Evolutionary conservation across 495 filamentous ascomycete species (phyloP).

Genomic region (Xylaria flabelliformis): DNA sequence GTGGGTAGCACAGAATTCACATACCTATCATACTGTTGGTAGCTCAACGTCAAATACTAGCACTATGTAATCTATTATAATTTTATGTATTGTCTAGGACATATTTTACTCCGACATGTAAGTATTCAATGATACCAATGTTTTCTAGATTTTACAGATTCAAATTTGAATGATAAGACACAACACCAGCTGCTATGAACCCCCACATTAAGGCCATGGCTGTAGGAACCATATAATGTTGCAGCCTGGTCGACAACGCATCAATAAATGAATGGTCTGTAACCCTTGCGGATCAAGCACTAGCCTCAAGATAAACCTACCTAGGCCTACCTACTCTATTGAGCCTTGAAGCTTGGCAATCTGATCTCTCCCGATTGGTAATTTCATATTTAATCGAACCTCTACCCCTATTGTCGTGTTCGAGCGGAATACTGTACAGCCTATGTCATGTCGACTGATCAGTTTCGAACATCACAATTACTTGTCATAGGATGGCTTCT

Average conservation of each 20-base stretch:
- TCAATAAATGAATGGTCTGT: background rate
- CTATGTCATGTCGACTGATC: background rate
- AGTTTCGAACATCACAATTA: background rate
- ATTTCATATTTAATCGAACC: slow-evolving; percentile 10
- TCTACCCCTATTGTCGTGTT: slow-evolving; percentile 13
- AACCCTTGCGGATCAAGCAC: slow-evolving; percentile 23
- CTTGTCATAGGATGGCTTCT: background rate
- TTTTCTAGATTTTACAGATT: background rate
- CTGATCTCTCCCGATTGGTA: slow-evolving; percentile 23
- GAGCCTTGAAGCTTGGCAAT: slow-evolving; percentile 18
- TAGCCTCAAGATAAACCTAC: slow-evolving; percentile 7
- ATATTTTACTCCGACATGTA: background rate
- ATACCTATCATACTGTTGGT: background rate
- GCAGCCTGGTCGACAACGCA: slow-evolving; percentile 20
- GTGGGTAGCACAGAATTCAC: background rate
- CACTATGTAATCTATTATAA: background rate
- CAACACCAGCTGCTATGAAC: background rate
- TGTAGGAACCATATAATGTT: background rate
- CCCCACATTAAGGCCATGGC: background rate
- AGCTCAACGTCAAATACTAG: background rate
- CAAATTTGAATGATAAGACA: background rate
- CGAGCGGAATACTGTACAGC: background rate
- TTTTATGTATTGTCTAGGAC: background rate
- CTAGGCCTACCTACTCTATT: background rate
- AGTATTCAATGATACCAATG: background rate